Base-by-base conservation (phyloP, 2,329 filamentous ascomycete genomes). In the Cercospora citrullina region DNA sequence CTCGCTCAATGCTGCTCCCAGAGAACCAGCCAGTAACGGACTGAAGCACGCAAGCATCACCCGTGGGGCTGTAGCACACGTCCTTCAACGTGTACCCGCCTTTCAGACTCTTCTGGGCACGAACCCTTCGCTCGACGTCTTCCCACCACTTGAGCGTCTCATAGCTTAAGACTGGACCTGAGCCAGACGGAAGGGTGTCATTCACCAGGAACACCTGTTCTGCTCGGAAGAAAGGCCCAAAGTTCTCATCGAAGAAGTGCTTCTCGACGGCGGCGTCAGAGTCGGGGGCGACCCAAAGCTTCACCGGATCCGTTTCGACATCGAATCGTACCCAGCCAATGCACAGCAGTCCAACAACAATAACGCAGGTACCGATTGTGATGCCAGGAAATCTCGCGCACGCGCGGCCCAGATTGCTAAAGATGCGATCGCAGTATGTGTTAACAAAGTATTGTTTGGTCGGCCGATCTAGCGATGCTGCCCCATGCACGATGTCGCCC, bases 151-250 rank as follows among this genome's bases (percentile, higher is more conserved):
- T 83, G 9, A 99, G 84, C 0, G 91, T 97, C 8, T 97, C 92
- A 72, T 96, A 95, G 78, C 87, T 93, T 66, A 99, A 81, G 1
- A 98, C 93, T 0, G 93, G 91, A 0, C 91, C 89, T 2, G 89
- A 85, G 0, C 87, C 87, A 2, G 84, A 84, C 2, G 85, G 75
- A 0, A 85, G 78, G 0, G 89, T 93, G 73, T 97, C 94, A 71
- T 98, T 99, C 69, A 98, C 93, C 14, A 99, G 80, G 79, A 99
- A 99, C 0, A 90, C 88, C 80, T 99, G 95, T 79, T 99, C 92
- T 0, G 94, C 91, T 48, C 95, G 91, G 80, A 95, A 99, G 77
- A 99, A 99, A 0, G 94, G 93, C 0, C 95, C 96, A 77, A 99
- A 99, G 74, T 93, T 93, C 39, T 87, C 79, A 77, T 99, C 96